Conservation (phyloP, 1,284 basidiomycete species). For the Apiotrichum sp. region DNA sequence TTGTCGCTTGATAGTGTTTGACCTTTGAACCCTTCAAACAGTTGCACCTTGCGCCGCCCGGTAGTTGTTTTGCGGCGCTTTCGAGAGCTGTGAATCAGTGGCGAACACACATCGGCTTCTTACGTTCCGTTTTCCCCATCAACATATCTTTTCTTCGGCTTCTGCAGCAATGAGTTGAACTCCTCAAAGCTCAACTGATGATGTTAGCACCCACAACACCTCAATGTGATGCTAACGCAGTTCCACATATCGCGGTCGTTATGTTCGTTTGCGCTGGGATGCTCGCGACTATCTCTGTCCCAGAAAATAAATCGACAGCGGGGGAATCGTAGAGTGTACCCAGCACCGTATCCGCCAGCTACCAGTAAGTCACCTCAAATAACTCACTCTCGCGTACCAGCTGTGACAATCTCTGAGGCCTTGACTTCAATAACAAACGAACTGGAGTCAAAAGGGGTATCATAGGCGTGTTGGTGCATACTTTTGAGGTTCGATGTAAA, state of each 20-base stretch:
- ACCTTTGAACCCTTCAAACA: slow-evolving; percentile 62
- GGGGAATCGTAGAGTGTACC: slow-evolving; percentile 66
- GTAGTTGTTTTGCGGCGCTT: slow-evolving; percentile 27
- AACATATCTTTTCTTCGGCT: slow-evolving; percentile 34
- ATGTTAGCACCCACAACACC: background rate
- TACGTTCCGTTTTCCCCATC: slow-evolving; percentile 37
- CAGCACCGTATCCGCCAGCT: slow-evolving; percentile 35
- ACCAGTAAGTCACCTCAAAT: background rate
- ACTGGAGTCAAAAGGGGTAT: slow-evolving; percentile 13
- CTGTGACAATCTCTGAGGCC: slow-evolving; percentile 73
- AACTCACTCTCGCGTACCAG: slow-evolving; percentile 52
- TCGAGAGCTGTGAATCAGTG: slow-evolving; percentile 6
- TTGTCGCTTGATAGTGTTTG: slow-evolving; percentile 57
- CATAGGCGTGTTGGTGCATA: slow-evolving; percentile 12
- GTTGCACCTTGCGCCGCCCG: slow-evolving; percentile 49
- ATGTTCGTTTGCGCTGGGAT: slow-evolving; percentile 27
- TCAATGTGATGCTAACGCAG: slow-evolving; percentile 22
- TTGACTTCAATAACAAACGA: slow-evolving; percentile 72
- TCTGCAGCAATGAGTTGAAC: slow-evolving; percentile 30
- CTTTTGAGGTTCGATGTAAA: slow-evolving; percentile 47
- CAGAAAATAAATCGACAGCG: slow-evolving; percentile 68
- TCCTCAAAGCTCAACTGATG: slow-evolving; percentile 38
- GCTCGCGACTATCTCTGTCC: slow-evolving; percentile 36
- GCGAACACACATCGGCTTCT: slow-evolving; percentile 2
- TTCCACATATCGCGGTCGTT: slow-evolving; percentile 45